Conservation (phyloP, 108 stramenopile species). For the Skeletonema marinoi region DNA sequence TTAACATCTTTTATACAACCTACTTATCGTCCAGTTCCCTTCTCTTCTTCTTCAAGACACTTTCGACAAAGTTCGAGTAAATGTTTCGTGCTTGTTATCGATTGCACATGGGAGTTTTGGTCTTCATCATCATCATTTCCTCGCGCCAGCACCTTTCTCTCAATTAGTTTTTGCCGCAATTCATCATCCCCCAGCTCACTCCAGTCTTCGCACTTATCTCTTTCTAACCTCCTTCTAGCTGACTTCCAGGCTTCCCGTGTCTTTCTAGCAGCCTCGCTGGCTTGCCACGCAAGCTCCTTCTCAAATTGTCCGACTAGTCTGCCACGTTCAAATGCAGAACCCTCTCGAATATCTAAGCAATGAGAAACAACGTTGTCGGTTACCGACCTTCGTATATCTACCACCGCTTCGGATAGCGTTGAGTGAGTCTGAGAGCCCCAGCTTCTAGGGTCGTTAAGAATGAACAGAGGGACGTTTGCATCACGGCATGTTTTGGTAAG, state of each 20-base stretch:
- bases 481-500: constrained; percentile 71
- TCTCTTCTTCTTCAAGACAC: constrained; percentile 16
- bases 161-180: constrained; percentile 55
- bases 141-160: constrained; percentile 39
- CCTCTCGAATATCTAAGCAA: constrained; percentile 59
- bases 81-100: constrained; percentile 17
- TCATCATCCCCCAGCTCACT: constrained; percentile 55
- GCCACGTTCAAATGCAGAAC: constrained; percentile 74
- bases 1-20: neutral
- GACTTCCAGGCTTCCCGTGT: constrained; percentile 56
- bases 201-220: constrained; percentile 67
- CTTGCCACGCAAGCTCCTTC: constrained; percentile 74
- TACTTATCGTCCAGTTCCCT: neutral
- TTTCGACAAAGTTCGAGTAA: constrained; percentile 31
- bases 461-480: constrained; percentile 76
- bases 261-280: constrained; percentile 54
- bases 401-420: constrained; percentile 57
- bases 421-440: constrained; percentile 78
- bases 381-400: constrained; percentile 64
- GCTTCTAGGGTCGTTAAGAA: constrained; percentile 78
- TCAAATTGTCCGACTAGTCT: constrained; percentile 70
- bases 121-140: neutral
- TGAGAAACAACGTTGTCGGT: constrained; percentile 63
- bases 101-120: neutral
- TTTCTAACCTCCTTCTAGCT: constrained; percentile 34